Conservation (phyloP, 2,329 filamentous ascomycete species). For the Alternaria ethzedia region DNA sequence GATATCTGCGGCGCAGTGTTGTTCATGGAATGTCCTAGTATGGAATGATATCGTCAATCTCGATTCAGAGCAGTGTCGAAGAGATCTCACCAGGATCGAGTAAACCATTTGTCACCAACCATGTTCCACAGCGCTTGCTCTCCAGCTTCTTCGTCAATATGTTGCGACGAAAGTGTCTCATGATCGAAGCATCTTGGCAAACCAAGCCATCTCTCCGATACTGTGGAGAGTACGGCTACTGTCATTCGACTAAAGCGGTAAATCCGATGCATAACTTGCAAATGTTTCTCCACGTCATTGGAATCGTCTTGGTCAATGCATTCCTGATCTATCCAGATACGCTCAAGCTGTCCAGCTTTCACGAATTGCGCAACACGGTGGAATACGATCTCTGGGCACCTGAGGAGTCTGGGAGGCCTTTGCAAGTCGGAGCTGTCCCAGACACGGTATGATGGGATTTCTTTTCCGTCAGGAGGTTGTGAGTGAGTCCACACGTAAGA, state of each 20-base stretch:
- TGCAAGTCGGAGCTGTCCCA: rapidly evolving
- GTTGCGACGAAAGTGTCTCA: no score
- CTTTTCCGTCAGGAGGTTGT: rapidly evolving
- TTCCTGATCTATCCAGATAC: neutral
- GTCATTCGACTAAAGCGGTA: neutral
- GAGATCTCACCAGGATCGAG: neutral
- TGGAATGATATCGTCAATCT: neutral
- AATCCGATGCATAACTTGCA: neutral
- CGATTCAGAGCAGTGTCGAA: rapidly evolving
- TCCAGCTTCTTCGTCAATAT: no score
- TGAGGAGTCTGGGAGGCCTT: neutral
- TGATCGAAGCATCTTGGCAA: no score
- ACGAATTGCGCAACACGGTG: neutral
- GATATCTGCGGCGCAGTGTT: neutral
- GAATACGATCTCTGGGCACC: neutral
- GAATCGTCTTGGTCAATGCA: neutral
- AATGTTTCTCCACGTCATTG: neutral
- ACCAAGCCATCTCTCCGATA: no score
- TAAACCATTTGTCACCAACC: neutral
- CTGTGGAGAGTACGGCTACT: neutral
- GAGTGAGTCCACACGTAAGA: neutral
- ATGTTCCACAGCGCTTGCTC: no score
- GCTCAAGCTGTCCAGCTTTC: rapidly evolving
- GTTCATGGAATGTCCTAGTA: neutral
- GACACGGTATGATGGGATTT: neutral